phyloP scores from a whole-genome alignment of 148 eudicot species.

The Rhododendron henanense region DNA sequence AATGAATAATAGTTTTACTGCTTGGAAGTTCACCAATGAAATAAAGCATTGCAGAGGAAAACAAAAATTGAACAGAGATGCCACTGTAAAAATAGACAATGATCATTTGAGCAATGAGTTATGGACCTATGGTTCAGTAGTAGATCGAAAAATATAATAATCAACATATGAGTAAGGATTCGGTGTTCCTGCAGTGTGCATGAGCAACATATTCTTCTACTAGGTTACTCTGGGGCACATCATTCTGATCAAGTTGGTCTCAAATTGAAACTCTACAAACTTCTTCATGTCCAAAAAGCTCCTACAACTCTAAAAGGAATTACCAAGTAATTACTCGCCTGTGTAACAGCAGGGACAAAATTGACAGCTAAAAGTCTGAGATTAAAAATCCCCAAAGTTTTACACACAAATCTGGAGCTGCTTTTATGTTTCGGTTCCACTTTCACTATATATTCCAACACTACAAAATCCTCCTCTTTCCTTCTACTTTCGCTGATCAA shows the following conservation, averaged over 20 bases:
- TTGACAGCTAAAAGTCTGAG: background rate
- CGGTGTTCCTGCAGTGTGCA: background rate
- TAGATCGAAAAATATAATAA: background rate
- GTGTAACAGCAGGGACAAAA: background rate
- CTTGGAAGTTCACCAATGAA: background rate
- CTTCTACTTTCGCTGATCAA: background rate
- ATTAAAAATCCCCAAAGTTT: background rate
- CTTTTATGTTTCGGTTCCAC: background rate
- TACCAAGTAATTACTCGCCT: background rate
- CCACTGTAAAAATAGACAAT: background rate
- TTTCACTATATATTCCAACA: background rate
- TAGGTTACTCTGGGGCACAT: background rate
- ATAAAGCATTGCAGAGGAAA: background rate
- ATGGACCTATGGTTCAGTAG: background rate
- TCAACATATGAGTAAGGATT: background rate
- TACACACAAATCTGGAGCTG: background rate
- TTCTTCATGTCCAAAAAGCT: background rate
- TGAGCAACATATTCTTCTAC: background rate
- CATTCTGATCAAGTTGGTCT: background rate
- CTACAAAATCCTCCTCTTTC: background rate
- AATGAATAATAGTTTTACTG: background rate
- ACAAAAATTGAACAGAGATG: background rate
- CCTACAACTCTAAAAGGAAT: background rate
- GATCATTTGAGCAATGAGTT: background rate
- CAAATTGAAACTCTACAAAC: background rate